Conservation (phyloP, 1,139 yeast genomes). For the Kluyveromyces sp. region DNA sequence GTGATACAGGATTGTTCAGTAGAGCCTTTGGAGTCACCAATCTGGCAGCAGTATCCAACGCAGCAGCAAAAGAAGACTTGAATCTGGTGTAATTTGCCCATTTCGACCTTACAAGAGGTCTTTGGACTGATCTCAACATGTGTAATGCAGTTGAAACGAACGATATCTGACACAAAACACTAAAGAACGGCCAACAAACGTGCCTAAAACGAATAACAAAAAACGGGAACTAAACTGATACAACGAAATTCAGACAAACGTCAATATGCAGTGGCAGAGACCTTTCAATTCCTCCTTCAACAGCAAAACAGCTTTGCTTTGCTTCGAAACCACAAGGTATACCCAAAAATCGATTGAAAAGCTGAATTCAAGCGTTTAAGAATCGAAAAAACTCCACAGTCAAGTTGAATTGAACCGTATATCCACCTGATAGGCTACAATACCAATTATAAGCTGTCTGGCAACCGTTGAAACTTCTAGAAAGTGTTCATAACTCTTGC, state of each 20-base stretch:
- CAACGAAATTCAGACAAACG: no score
- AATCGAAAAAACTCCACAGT: not conserved
- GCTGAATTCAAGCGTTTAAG: no score
- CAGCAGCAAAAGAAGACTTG: conserved; percentile 46
- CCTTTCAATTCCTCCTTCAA: no score
- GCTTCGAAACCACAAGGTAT: not conserved
- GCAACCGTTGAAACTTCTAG: no score
- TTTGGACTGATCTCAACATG: not conserved
- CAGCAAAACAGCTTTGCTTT: not conserved
- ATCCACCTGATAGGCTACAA: no score
- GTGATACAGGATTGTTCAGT: conserved; percentile 72
- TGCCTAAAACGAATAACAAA: no score
- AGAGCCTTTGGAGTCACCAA: conserved; percentile 65
- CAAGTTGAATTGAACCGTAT: not conserved
- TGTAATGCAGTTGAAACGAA: not conserved
- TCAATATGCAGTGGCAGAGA: no score
- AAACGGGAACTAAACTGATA: no score
- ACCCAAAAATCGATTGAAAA: no score
- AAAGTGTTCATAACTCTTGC: no score
- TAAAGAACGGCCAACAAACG: no score
- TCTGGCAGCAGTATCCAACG: conserved; percentile 71
- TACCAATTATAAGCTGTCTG: no score
- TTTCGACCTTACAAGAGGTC: not conserved
- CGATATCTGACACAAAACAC: not conserved
- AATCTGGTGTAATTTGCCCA: not conserved